phyloP scores from a whole-genome alignment of 1,284 basidiomycete species.

The Cerrena zonata region DNA sequence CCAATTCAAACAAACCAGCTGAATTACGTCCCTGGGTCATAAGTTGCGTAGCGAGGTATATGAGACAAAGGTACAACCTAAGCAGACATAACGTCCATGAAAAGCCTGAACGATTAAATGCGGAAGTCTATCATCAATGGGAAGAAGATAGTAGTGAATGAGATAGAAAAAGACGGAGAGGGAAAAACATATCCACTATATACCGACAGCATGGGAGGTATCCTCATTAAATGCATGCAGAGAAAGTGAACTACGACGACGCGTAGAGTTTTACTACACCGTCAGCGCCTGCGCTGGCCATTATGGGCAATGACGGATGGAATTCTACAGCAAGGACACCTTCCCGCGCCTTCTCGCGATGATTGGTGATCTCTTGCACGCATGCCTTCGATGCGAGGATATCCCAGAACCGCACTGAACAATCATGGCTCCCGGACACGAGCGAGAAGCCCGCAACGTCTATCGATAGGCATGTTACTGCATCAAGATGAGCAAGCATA shows the following conservation, averaged over 20 bases:
- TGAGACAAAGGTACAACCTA: constrained; percentile 13
- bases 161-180: neutral
- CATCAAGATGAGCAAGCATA: constrained; percentile 86
- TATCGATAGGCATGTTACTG: constrained; percentile 85
- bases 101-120: constrained; percentile 2
- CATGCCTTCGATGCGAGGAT: constrained; percentile 75
- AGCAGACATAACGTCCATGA: constrained; percentile 8
- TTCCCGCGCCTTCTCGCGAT: constrained; percentile 83
- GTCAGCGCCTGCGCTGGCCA: constrained; percentile 91
- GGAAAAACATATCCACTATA: neutral
- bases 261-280: constrained; percentile 89
- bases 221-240: neutral
- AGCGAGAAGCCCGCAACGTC: constrained; percentile 83
- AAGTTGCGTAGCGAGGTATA: constrained; percentile 27
- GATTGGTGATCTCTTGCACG: constrained; percentile 84
- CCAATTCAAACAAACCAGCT: too few species aligned
- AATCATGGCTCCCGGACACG: constrained; percentile 89
- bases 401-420: constrained; percentile 93
- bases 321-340: constrained; percentile 86
- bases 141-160: neutral
- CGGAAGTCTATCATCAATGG: constrained; percentile 9
- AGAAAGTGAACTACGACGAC: constrained; percentile 49
- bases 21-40: constrained; percentile 20
- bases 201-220: neutral
- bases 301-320: constrained; percentile 78